Conservation (phyloP, 2,329 filamentous ascomycete species). For the Fusarium euwallaceae region DNA sequence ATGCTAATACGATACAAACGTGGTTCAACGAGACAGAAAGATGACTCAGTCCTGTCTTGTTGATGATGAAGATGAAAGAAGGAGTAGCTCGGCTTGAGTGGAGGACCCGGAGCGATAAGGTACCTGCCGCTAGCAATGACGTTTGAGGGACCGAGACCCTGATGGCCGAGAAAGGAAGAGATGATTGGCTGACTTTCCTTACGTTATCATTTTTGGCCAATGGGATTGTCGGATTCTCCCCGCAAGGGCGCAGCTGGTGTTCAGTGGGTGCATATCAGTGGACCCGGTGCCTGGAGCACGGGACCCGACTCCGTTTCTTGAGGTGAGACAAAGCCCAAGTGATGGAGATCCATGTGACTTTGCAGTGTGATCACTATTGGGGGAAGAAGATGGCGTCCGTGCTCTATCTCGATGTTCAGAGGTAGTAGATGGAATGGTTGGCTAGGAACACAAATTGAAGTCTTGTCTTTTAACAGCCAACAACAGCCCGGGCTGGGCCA, state of each 20-base stretch:
- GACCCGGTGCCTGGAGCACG: slow-evolving; percentile 34
- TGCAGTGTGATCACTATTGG: background rate
- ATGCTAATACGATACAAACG: background rate
- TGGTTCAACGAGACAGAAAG: slow-evolving; percentile 19
- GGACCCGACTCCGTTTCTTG: slow-evolving; percentile 11
- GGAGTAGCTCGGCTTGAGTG: slow-evolving; percentile 28
- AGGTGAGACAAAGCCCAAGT: background rate
- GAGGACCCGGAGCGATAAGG: slow-evolving; percentile 30
- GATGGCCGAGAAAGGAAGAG: slow-evolving; percentile 12
- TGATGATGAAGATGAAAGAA: slow-evolving; percentile 23
- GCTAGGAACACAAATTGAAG: background rate
- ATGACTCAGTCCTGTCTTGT: slow-evolving; percentile 16
- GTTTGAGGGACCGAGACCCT: slow-evolving; percentile 38
- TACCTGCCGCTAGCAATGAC: slow-evolving; percentile 29
- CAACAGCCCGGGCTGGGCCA: background rate
- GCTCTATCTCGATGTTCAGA: background rate
- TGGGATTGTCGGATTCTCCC: background rate
- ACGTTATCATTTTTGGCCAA: slow-evolving; percentile 7
- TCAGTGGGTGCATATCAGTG: slow-evolving; percentile 25
- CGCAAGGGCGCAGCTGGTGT: slow-evolving; percentile 25
- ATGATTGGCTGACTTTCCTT: slow-evolving; percentile 25
- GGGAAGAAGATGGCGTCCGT: background rate
- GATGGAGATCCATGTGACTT: slow-evolving; percentile 18
- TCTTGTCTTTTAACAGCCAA: background rate
- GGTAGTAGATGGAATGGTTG: background rate